phyloP scores from a whole-genome alignment of 2,329 filamentous ascomycete genomes.

The Balansia obtecta region DNA sequence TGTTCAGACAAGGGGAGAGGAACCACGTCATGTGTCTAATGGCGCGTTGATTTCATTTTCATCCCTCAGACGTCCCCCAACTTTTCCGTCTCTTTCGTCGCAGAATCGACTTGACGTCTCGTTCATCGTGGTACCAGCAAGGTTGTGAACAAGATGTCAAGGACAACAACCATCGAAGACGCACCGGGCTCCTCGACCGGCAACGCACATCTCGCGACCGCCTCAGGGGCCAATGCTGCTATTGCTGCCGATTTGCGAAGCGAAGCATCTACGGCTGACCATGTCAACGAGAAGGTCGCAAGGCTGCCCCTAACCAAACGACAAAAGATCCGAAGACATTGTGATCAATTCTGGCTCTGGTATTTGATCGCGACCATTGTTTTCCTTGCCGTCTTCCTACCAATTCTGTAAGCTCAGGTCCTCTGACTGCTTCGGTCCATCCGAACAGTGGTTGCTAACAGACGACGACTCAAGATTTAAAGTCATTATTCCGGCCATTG shows the following conservation, averaged over 20 bases:
- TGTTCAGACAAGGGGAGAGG: background rate
- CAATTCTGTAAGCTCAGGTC: conserved; percentile 27
- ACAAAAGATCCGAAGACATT: conserved; percentile 28
- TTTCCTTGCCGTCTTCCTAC: conserved; percentile 31
- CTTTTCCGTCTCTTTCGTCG: too few relatives aligned
- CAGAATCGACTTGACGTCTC: too few relatives aligned
- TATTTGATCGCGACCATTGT: conserved; percentile 28
- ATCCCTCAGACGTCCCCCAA: background rate
- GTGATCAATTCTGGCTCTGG: conserved; percentile 29
- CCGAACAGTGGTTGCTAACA: background rate
- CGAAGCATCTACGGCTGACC: conserved; percentile 2
- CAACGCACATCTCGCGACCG: too few relatives aligned
- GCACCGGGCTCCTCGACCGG: too few relatives aligned
- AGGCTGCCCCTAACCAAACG: conserved; percentile 12
- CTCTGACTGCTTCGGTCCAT: background rate
- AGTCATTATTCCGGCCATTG: conserved; percentile 32
- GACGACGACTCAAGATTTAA: conserved; percentile 23
- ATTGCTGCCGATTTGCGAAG: background rate
- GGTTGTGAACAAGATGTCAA: too few relatives aligned
- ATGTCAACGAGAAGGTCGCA: conserved; percentile 5
- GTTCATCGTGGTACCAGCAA: too few relatives aligned
- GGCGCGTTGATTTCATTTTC: background rate
- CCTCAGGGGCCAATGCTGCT: too few relatives aligned
- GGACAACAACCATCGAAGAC: too few relatives aligned
- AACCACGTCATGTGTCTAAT: background rate